Percentiles rank a stretch among this genome's conserved stretches.
phyloP scores from a whole-genome alignment of 768 basidiomycete genomes.

The Leucocoprinus birnbaumii region DNA sequence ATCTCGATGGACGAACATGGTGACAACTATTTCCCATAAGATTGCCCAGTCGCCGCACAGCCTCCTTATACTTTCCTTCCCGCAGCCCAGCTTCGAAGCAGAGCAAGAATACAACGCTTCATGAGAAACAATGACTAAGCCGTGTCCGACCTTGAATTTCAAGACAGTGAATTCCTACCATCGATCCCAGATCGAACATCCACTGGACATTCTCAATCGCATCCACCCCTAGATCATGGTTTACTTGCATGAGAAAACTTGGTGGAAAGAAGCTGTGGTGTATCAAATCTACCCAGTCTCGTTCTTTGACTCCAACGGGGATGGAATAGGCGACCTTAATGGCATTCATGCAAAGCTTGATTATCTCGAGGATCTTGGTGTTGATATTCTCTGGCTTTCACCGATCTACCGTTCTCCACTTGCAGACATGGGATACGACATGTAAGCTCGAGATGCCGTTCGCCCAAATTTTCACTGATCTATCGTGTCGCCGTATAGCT shows the following conservation, averaged over 20 bases:
- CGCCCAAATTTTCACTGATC: too few relatives aligned
- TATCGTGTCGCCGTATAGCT: too few relatives aligned
- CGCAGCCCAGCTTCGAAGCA: too few relatives aligned
- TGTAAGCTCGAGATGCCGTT: conserved; percentile 43
- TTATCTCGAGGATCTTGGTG: conserved; percentile 66
- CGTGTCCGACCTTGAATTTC: neutral
- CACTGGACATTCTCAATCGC: too few relatives aligned
- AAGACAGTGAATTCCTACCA: neutral
- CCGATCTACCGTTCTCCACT: conserved; percentile 70
- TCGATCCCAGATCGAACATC: neutral
- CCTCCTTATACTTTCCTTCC: too few relatives aligned
- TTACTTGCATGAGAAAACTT: conserved; percentile 21
- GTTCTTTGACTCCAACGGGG: conserved; percentile 70
- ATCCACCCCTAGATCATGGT: too few relatives aligned
- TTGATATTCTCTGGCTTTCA: conserved; percentile 66
- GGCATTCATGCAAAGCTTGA: conserved; percentile 65
- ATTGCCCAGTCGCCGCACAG: too few relatives aligned
- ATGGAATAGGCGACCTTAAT: conserved; percentile 67
- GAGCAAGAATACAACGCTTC: too few relatives aligned
- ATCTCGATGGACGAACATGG: too few relatives aligned
- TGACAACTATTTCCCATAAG: too few relatives aligned
- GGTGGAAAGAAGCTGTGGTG: conserved; percentile 59
- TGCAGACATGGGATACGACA: conserved; percentile 76
- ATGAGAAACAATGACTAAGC: conserved; percentile 15
- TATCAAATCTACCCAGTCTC: conserved; percentile 75